Evolutionary conservation across 176 grass and related monocot genomes (phyloP), one percentile per base, ranked within the genome.

Genomic region (Bothriochloa decipiens): DNA sequence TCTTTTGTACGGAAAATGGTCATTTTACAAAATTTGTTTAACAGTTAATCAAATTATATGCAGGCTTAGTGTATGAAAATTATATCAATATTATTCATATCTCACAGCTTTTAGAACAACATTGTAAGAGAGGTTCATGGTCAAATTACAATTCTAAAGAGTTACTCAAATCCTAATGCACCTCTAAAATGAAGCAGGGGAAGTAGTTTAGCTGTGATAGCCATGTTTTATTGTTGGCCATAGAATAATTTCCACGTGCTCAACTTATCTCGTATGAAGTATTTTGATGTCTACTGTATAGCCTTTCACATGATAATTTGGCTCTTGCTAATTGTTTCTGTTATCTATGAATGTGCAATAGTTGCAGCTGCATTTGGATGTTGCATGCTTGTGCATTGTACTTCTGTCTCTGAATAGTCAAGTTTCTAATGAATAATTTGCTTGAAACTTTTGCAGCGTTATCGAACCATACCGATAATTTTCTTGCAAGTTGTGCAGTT

Each of bases 401-500:
- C 20, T 71, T 69, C 23, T 83, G 11, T 84, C 22, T 73, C 28
- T 43, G 18, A 68, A 58, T 17, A 62, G 75, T 18, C 49, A 65
- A 42, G 40, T 15, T 50, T 70, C 52, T 65, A 65, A 85, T 65
- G n/a, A 76, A 75, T 23, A 69, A 40, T 18, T 60, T 75, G 3
- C 14, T 82, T 77, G 16, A 8, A 76, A 81, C 9, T 53, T 85
- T 70, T 82, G 36, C 88, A 86, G 88, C 66, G 65, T 71, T 82
- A 78, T 70, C 0, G n/a, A 58, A 49, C 43, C 75, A 78, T 92
- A 94, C 95, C 92, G 84, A 68, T 97, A 85, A 87, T 86, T 95
- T 89, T 95, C 89, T 97, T 95, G 92, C 89, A 97, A 87, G 82
- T 90, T 97, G 47, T 88, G 92, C 90, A 97, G 92, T 94, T 97